Evolutionary conservation across 2,329 filamentous ascomycete species (phyloP).

Genomic region (Hymenoscyphus fraxineus): DNA sequence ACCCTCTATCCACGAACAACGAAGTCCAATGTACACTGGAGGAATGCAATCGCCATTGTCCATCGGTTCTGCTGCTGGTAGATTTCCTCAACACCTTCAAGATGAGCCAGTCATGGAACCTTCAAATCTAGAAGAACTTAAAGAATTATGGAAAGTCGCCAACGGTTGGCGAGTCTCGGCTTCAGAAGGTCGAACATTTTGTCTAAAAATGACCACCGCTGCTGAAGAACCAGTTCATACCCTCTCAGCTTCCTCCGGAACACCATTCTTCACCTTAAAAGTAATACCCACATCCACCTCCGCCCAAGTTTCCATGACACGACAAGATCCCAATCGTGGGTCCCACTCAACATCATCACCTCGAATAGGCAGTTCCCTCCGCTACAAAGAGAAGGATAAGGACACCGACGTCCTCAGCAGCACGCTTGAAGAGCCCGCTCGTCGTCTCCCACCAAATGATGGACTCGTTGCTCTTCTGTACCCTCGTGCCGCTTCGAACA

Average conservation of each 20-base stretch:
- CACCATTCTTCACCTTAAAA: slow-evolving; percentile 66
- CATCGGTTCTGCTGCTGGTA: slow-evolving; percentile 26
- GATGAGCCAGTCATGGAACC: slow-evolving; percentile 31
- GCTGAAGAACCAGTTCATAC: slow-evolving; percentile 63
- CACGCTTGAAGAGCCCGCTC: slow-evolving; percentile 52
- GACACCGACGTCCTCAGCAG: slow-evolving; percentile 50
- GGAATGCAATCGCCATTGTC: slow-evolving; percentile 31
- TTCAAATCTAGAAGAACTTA: slow-evolving; percentile 53
- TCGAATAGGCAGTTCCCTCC: slow-evolving; percentile 13
- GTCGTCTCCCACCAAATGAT: slow-evolving; percentile 53
- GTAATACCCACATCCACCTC: slow-evolving; percentile 61
- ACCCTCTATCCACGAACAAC: slow-evolving; percentile 26
- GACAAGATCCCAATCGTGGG: slow-evolving; percentile 57
- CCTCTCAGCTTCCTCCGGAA: slow-evolving; percentile 52
- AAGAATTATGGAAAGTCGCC: slow-evolving; percentile 63
- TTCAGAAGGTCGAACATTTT: slow-evolving; percentile 56
- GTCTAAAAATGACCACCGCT: slow-evolving; percentile 53
- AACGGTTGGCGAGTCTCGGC: slow-evolving; percentile 65
- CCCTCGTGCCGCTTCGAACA: slow-evolving; percentile 59
- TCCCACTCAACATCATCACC: slow-evolving; percentile 23
- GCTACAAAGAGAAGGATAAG: slow-evolving; percentile 19
- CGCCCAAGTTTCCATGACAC: slow-evolving; percentile 55
- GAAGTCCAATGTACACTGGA: slow-evolving; percentile 19
- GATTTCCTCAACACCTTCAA: slow-evolving; percentile 29
- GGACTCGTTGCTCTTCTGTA: slow-evolving; percentile 66